Base-by-base conservation (phyloP, 768 basidiomycete genomes). In the Serendipita vermifera region DNA sequence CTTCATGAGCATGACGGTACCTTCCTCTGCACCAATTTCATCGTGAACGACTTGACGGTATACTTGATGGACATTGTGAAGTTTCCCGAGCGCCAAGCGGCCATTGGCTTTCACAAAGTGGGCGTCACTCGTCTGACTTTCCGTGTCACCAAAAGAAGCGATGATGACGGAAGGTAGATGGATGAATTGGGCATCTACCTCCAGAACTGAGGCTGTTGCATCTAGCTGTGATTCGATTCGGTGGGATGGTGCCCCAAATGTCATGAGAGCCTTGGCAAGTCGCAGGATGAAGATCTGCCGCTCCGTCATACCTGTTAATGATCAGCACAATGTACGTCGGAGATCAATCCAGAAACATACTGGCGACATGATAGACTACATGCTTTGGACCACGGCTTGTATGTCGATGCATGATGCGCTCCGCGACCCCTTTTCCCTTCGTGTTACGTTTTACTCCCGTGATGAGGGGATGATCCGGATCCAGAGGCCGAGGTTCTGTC, bases 31-130 rank as follows among this genome's bases (percentile, higher is more conserved):
- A 55, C 85, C 85, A 64, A 90, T 81, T 69, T 89, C 87, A 64
- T 96, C 92, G 68, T 96, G 92, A 5, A 96, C 81, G 57, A 97
- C 92, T 17, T 75, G 68, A 56, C 89, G 83, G 69, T 96, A 97
- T 59, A 93, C 74, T 38, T 79, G 66, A 66, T 96, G 91, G 1
- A 92, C 85, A 31, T 82, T 78, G 62, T 93, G 87, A 13, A 97
- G 77, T 60, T 78, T 80, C 26, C 91, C 91, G 14, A 97, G 79
- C 40, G 86, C 82, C 29, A 96, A 79, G 24, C 82, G 74, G 15
- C 85, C 85, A 27, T 72, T 73, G 57, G 82, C 83, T 66, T 88
- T 89, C 67, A 93, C 75, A 68, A 94, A 90, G 67, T 92, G 80
- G 2, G 89, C 89, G 66, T 88, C 80, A 41, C 80, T 81, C 7